Conservation (phyloP, 768 basidiomycete species). For the Termitomyces sp. region DNA sequence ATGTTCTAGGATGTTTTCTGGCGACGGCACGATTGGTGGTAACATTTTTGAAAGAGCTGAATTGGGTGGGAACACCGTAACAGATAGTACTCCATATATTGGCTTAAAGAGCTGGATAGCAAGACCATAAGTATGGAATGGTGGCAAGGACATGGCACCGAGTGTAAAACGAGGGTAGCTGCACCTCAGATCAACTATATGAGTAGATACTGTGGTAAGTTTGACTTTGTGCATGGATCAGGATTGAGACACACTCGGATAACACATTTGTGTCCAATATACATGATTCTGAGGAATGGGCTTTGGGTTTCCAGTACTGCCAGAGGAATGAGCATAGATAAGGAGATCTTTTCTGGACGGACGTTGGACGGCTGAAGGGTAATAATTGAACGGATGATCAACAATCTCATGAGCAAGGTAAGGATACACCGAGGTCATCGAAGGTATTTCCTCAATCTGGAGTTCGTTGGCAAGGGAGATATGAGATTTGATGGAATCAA, state of each 20-base stretch:
- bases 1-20: conserved; percentile 37
- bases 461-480: conserved; percentile 23
- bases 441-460: conserved; percentile 27
- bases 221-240: not conserved
- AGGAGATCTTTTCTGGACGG: conserved; percentile 13
- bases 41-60: conserved; percentile 15
- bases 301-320: conserved; percentile 37
- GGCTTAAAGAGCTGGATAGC: conserved; percentile 27
- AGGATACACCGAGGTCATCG: conserved; percentile 14
- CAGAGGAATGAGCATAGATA: conserved; percentile 37
- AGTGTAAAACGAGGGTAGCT: not conserved
- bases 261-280: conserved; percentile 19
- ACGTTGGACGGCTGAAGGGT: conserved; percentile 8
- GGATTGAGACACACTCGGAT: conserved; percentile 20
- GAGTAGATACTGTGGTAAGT: not conserved
- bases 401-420: conserved; percentile 16
- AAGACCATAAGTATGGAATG: conserved; percentile 37
- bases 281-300: conserved; percentile 30
- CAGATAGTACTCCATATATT: conserved; percentile 22
- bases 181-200: not conserved
- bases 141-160: conserved; percentile 24
- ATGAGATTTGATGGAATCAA: conserved; percentile 24
- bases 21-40: conserved; percentile 34
- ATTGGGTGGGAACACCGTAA: conserved; percentile 31
- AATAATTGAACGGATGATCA: conserved; percentile 9